phyloP scores from a whole-genome alignment of 192 early-diverging fungal genomes.

The Backusella psychrophila region DNA sequence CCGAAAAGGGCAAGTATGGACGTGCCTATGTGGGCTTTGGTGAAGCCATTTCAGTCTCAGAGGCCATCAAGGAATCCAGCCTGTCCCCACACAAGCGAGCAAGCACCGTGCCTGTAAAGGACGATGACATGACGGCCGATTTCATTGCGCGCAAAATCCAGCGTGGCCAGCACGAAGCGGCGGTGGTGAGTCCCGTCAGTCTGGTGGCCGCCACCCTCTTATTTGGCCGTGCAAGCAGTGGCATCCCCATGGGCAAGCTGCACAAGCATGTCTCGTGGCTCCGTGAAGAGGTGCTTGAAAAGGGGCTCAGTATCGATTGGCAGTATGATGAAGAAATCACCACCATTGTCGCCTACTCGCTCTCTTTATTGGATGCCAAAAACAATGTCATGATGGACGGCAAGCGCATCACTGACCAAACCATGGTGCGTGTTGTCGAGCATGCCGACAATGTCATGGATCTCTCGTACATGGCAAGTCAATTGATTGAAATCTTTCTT shows the following conservation, averaged over 20 bases:
- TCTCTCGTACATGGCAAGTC: slow-evolving; percentile 39
- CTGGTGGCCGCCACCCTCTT: slow-evolving; percentile 28
- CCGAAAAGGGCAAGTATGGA: slow-evolving; percentile 31
- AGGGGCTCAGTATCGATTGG: slow-evolving; percentile 32
- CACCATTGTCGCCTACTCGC: slow-evolving; percentile 28
- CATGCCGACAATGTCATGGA: slow-evolving; percentile 42
- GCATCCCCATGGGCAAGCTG: slow-evolving; percentile 21
- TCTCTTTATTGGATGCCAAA: slow-evolving; percentile 27
- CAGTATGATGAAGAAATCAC: slow-evolving; percentile 32
- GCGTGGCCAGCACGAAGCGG: slow-evolving; percentile 20
- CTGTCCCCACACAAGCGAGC: background rate
- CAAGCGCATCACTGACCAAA: slow-evolving; percentile 28
- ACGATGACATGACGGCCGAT: slow-evolving; percentile 13
- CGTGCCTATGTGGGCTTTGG: slow-evolving; percentile 31
- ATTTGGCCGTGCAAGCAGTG: slow-evolving; percentile 21
- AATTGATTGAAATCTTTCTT: slow-evolving; percentile 30
- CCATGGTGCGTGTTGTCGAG: slow-evolving; percentile 27
- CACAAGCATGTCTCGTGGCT: slow-evolving; percentile 29
- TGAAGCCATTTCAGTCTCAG: slow-evolving; percentile 5
- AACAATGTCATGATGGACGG: slow-evolving; percentile 34
- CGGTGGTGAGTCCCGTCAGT: slow-evolving; percentile 27
- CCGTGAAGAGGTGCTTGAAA: slow-evolving; percentile 17
- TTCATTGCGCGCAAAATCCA: slow-evolving; percentile 29
- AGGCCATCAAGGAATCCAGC: background rate
- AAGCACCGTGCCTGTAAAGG: background rate